Evolutionary conservation across 2,329 filamentous ascomycete genomes (phyloP).

Genomic region (Podosphaera aphanis): DNA sequence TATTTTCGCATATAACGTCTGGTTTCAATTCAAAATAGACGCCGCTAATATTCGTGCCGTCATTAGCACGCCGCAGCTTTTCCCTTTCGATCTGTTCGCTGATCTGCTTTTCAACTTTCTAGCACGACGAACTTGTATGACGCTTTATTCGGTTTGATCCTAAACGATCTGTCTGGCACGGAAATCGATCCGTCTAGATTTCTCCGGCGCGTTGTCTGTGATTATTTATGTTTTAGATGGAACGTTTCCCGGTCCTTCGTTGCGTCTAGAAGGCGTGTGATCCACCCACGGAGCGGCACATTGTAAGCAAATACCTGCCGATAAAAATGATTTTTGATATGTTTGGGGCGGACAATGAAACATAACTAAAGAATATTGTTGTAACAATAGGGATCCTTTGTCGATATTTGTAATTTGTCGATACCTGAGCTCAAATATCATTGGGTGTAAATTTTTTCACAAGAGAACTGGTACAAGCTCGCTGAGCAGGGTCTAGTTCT

Average conservation of each 20-base stretch:
- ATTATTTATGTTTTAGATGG: background rate
- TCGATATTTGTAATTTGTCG: no score
- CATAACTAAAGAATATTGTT: background rate
- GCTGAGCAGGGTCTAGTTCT: no score
- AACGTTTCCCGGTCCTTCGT: background rate
- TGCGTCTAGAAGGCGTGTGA: background rate
- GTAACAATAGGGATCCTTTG: background rate
- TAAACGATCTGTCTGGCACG: conserved; percentile 32
- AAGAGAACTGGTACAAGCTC: no score
- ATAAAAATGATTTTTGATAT: background rate
- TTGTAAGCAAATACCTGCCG: background rate
- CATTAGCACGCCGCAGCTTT: conserved; percentile 4
- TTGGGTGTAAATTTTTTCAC: no score
- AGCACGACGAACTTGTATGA: conserved; percentile 30
- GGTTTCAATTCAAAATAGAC: conserved; percentile 17
- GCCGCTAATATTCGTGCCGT: conserved; percentile 14
- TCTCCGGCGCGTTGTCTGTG: conserved; percentile 13
- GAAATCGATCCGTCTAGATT: conserved; percentile 21
- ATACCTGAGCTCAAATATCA: no score
- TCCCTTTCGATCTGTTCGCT: conserved; percentile 9
- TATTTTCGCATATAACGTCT: conserved; percentile 16
- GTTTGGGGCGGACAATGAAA: background rate
- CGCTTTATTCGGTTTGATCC: conserved; percentile 25
- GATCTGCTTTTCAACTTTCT: conserved; percentile 11
- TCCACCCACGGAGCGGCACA: background rate